phyloP scores from a whole-genome alignment of 31 red algal species.

The Asparagopsis taxiformis region DNA sequence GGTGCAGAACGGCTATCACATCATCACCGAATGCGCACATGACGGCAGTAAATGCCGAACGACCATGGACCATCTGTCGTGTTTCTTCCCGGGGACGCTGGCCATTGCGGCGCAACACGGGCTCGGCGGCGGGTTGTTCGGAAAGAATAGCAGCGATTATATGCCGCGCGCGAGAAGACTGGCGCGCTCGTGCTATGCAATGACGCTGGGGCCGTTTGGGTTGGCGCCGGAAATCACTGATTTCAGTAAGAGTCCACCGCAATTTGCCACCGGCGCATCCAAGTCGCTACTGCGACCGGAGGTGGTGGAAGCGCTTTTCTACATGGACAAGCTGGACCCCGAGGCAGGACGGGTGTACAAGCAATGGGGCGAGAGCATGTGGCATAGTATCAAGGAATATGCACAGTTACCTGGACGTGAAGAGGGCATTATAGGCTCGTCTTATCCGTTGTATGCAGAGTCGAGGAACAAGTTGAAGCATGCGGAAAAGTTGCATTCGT shows the following conservation, averaged over 20 bases:
- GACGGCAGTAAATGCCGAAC: neutral
- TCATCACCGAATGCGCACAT: slow-evolving; percentile 25
- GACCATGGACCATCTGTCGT: slow-evolving; percentile 62
- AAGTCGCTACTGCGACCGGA: slow-evolving; percentile 53
- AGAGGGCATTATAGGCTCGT: slow-evolving; percentile 27
- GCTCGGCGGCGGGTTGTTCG: slow-evolving; percentile 45
- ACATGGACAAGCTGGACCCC: slow-evolving; percentile 48
- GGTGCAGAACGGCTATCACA: slow-evolving; percentile 8
- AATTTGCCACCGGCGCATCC: slow-evolving; percentile 12
- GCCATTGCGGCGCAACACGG: slow-evolving; percentile 54
- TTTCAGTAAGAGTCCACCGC: neutral
- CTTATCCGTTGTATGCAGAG: neutral
- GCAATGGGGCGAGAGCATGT: slow-evolving; percentile 42
- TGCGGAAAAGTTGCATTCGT: slow-evolving; percentile 72
- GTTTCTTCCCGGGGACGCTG: slow-evolving; percentile 57
- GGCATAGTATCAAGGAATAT: slow-evolving; percentile 22
- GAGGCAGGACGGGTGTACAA: slow-evolving; percentile 38
- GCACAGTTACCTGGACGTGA: slow-evolving; percentile 23
- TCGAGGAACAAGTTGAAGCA: neutral
- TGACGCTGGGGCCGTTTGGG: slow-evolving; percentile 31
- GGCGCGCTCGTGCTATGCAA: slow-evolving; percentile 22
- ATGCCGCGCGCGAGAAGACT: slow-evolving; percentile 22
- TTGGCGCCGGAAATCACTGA: slow-evolving; percentile 31
- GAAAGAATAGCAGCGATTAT: slow-evolving; percentile 6
- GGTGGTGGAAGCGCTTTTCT: slow-evolving; percentile 69